Conservation (phyloP, 1,139 yeast species). For the Pichia sp. region DNA sequence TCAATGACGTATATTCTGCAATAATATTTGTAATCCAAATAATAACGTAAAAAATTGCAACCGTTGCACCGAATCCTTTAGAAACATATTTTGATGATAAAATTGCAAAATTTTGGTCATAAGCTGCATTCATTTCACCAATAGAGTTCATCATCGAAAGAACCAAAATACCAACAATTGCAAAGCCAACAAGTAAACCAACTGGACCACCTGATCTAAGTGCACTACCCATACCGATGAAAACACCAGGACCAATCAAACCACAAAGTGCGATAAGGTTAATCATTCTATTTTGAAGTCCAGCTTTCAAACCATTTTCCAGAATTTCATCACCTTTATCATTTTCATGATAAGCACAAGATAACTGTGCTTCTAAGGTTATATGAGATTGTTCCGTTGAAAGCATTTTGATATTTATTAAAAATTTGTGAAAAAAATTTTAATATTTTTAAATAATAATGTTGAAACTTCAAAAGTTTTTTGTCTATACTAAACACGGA, state of each 20-base stretch:
- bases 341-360: conserved; percentile 22
- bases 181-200: conserved; percentile 37
- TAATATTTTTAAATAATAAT: background rate
- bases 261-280: conserved; percentile 22
- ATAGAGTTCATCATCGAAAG: conserved; percentile 52
- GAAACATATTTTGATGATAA: conserved; percentile 48
- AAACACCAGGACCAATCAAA: conserved; percentile 25
- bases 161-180: conserved; percentile 50
- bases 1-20: conserved; percentile 51
- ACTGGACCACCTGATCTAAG: conserved; percentile 24
- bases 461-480: background rate
- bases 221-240: conserved; percentile 24
- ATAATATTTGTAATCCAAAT: conserved; percentile 55
- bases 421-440: background rate
- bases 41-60: conserved; percentile 50
- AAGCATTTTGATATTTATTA: background rate
- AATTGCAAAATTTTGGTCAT: conserved; percentile 51
- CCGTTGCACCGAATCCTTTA: conserved; percentile 51
- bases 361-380: conserved; percentile 12
- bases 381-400: conserved; percentile 5
- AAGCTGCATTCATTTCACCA: conserved; percentile 51
- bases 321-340: conserved; percentile 26
- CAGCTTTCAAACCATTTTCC: conserved; percentile 29
- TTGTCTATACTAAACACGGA: background rate
- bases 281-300: conserved; percentile 24